phyloP scores from a whole-genome alignment of 345 rosid species.

The Moricandia moricandioides region DNA sequence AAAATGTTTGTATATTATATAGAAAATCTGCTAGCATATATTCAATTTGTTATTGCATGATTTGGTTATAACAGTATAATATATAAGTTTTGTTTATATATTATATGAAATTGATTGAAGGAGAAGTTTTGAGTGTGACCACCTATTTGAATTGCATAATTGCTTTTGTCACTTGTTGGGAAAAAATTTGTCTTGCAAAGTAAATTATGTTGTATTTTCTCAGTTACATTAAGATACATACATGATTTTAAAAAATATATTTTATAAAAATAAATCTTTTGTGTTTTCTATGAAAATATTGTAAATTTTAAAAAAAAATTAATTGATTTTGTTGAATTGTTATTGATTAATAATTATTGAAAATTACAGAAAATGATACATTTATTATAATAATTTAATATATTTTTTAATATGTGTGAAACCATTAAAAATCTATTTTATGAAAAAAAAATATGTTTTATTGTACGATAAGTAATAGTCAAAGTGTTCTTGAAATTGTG shows the following conservation, averaged over 20 bases:
- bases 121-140: conserved; percentile 9
- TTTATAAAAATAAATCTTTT: too few species aligned
- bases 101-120: neutral
- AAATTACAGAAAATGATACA: too few species aligned
- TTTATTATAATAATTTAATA: too few species aligned
- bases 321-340: too few species aligned
- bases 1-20: neutral
- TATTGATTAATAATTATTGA: too few species aligned
- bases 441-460: neutral
- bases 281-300: too few species aligned
- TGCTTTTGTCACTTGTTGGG: conserved; percentile 25
- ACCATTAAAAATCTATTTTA: too few species aligned
- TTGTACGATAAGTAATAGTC: neutral
- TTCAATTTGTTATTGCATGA: neutral
- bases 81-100: neutral
- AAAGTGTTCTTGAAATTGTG: neutral
- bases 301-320: too few species aligned
- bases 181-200: neutral
- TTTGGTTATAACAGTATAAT: neutral
- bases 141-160: conserved; percentile 16
- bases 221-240: too few species aligned
- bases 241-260: too few species aligned
- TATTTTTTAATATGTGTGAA: too few species aligned
- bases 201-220: conserved; percentile 17
- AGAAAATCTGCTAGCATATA: neutral